Conservation (phyloP, 331 rosid species). For the Phaseolus coccineus region DNA sequence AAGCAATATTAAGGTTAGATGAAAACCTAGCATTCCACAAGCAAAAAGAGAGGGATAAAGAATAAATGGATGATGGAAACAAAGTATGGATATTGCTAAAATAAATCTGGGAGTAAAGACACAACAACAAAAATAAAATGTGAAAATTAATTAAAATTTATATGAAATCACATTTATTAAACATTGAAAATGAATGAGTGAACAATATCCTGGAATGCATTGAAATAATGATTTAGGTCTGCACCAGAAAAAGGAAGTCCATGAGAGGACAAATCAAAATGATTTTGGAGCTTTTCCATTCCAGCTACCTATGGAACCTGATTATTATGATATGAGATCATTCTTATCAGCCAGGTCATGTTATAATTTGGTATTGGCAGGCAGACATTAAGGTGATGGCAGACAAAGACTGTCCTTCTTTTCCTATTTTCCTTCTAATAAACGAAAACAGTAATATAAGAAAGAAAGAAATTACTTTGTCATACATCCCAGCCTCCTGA, state of each 20-base stretch:
- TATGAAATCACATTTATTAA: conserved; percentile 8
- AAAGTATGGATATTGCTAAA: neutral
- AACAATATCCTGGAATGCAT: conserved; percentile 21
- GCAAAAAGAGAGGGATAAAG: neutral
- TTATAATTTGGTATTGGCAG: conserved; percentile 18
- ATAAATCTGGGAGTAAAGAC: conserved; percentile 10
- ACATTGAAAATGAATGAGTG: conserved; percentile 1
- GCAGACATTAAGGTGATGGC: neutral
- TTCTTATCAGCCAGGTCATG: conserved; percentile 17
- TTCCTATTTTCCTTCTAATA: conserved; percentile 25
- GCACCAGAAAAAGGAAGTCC: conserved; percentile 15
- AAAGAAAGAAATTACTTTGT: conserved; percentile 65
- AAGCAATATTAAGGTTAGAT: conserved; percentile 33
- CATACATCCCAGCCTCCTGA: conserved; percentile 95
- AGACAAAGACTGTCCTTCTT: neutral
- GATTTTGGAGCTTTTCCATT: neutral
- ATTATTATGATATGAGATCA: neutral
- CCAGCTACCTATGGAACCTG: conserved; percentile 8
- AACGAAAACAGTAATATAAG: conserved; percentile 23
- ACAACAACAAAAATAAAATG: conserved; percentile 30
- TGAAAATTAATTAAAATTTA: neutral
- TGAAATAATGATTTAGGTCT: conserved; percentile 16
- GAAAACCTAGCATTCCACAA: conserved; percentile 29
- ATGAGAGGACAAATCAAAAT: conserved; percentile 2
- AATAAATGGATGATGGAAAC: conserved; percentile 7